A percentile compares a stretch with the other conserved stretches of the same genome.
Conservation (phyloP, 805 yeast species). For the Wickerhamomyces rabaulensis region DNA sequence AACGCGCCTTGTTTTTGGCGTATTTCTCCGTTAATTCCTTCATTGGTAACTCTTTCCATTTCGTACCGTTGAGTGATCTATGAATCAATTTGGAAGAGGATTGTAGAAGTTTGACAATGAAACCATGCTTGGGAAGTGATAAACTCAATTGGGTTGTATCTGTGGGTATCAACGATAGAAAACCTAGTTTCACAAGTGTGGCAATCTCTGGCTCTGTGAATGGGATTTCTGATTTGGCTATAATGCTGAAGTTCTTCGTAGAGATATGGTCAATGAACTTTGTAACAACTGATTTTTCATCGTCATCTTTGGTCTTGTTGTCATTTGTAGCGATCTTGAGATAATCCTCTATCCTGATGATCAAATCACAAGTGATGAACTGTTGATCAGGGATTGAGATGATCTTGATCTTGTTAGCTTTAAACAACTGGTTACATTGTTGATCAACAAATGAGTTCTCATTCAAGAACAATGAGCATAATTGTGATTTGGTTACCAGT, state of each 20-base stretch:
- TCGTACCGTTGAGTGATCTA: conserved; percentile 30
- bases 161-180: conserved; percentile 37
- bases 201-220: conserved; percentile 23
- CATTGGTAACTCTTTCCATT: conserved; percentile 40
- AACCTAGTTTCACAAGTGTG: conserved; percentile 35
- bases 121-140: conserved; percentile 47
- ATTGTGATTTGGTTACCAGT: conserved; percentile 26
- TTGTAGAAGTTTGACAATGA: conserved; percentile 38
- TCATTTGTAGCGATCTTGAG: conserved; percentile 1
- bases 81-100: conserved; percentile 41
- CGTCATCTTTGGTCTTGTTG: not conserved
- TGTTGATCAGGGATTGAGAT: conserved; percentile 25
- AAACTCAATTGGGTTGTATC: conserved; percentile 30
- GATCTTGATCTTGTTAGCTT: conserved; percentile 32
- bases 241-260: not conserved
- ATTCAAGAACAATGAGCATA: conserved; percentile 42
- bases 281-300: not conserved
- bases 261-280: conserved; percentile 3
- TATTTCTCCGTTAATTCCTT: conserved; percentile 38
- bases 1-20: conserved; percentile 38
- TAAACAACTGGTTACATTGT: conserved; percentile 32
- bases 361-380: conserved; percentile 27
- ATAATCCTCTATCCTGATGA: conserved; percentile 26
- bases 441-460: conserved; percentile 49
- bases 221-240: not conserved